Percentiles rank a stretch among this genome's conserved stretches.
Evolutionary conservation across 306 rosid genomes (phyloP).

Genomic region (Rubus idaeus): DNA sequence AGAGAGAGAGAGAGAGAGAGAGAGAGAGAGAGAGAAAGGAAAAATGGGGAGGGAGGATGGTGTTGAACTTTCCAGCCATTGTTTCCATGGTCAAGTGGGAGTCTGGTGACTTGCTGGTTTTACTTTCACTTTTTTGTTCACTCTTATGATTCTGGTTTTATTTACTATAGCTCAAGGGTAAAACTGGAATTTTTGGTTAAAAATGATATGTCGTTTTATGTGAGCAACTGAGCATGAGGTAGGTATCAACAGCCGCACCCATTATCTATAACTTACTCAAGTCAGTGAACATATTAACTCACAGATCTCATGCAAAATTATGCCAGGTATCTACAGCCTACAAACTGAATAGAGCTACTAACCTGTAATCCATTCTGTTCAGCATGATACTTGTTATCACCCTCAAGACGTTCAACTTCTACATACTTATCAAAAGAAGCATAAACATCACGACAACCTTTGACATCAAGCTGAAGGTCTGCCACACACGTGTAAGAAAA

Average conservation of each 20-base stretch:
- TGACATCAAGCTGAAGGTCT: slow-evolving; percentile 99
- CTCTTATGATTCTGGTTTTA: background rate
- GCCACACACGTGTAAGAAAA: slow-evolving; percentile 22
- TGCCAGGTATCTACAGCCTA: background rate
- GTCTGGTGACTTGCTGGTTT: background rate
- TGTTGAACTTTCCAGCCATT: background rate
- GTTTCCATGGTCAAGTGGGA: background rate
- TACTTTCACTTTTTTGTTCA: background rate
- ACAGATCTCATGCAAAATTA: background rate
- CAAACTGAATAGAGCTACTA: background rate
- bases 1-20: background rate
- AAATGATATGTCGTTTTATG: background rate
- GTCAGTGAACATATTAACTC: background rate
- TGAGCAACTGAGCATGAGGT: background rate
- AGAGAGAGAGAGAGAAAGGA: no score
- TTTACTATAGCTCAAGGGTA: background rate
- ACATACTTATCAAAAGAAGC: slow-evolving; percentile 98
- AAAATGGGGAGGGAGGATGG: no score
- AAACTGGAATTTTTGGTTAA: background rate
- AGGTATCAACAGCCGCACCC: background rate
- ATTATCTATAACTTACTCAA: background rate
- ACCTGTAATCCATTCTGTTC: slow-evolving; percentile 97
- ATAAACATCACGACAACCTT: slow-evolving; percentile 95
- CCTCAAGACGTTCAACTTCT: slow-evolving; percentile 97
- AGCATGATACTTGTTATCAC: slow-evolving; percentile 95